Evolutionary conservation across 352 stramenopile genomes (phyloP), one percentile per base, ranked within the genome.

Genomic region (Phytophthora brassicae): DNA sequence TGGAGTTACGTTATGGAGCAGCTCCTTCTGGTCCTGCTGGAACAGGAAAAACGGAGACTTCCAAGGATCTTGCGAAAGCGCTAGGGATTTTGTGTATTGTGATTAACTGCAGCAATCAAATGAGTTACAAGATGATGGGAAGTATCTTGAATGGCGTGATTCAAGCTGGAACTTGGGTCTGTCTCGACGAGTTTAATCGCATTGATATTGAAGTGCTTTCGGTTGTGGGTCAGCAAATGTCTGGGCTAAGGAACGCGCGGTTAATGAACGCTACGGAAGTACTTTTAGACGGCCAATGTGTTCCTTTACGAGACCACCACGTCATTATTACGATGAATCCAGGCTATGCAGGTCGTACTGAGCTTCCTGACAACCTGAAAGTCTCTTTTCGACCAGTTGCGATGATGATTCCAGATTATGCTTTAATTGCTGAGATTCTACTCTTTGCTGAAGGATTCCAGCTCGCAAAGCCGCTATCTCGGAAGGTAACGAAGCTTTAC

Each of bases 71-170:
- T 14, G 93, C 90, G 9, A 91, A 95, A 60, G 89, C 84, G 1
- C 73, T 98, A 1, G 93, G 89, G 1, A 94, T 97, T 24, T 79
- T 95, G 0, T 98, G 90, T 56, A 97, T 98, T 56, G 94, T 98
- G 16, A 97, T 98, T 64, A 98, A 98, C 64, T 98, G 95, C 75
- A 97, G 86, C 26, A 94, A 98, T 57, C 92, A 98, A 72, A 98
- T 98, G 75, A 97, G 89, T 57, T 92, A 89, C 68, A 89, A 84
- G 54, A 91, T 90, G 70, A 86, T 94, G 76, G 86, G 72, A n/a
- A 93, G 83, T 45, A 86, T 96, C 28, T 92, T 94, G 31, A 92
- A 92, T 44, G 88, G 88, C 20, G 75, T 93, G 11, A 70, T 84
- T 22, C 83, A 94, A 60, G 76, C 81, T 3, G 87, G 90, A 4